Evolutionary conservation across 345 rosid genomes (phyloP).

Genomic region (Brassica napus): Da-Ae NC_063450.1:22811501-22812000

Average conservation of each 20-base stretch:
- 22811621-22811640: slow-evolving; percentile 81
- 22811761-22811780: neutral
- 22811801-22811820: no score
- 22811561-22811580: slow-evolving; percentile 81
- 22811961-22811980: no score
- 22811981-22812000: no score
- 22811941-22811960: no score
- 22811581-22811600: slow-evolving; percentile 85
- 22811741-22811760: neutral
- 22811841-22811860: no score
- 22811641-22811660: slow-evolving; percentile 91
- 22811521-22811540: slow-evolving; percentile 63
- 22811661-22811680: neutral
- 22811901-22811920: no score
- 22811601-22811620: slow-evolving; percentile 88
- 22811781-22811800: neutral
- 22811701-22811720: neutral
- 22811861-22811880: no score
- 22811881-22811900: no score
- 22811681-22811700: neutral
- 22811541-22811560: slow-evolving; percentile 56
- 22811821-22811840: no score
- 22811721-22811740: no score
- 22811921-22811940: no score
- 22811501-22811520: slow-evolving; percentile 67